These are phyloP conservation scores for Yamadazyma trypodendri DNA, from an alignment of 1,139 yeast genomes.

Conservation along the genomic window DNA sequence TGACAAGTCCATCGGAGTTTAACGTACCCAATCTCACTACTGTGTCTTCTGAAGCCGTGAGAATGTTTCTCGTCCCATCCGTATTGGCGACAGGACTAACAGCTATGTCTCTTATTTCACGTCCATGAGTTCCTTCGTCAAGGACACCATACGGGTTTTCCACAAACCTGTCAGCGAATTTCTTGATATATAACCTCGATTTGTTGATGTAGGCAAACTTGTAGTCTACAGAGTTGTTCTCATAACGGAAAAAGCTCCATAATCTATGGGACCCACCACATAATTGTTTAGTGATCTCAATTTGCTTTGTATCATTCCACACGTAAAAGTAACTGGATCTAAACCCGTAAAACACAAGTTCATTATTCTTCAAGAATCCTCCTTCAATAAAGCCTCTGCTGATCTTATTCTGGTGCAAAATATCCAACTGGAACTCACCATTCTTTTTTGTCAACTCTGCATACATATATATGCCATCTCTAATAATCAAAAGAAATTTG, in stretches of 20 bases:
- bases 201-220: conserved; percentile 59
- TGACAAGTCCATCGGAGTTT: conserved; percentile 37
- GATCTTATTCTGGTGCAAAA: conserved; percentile 60
- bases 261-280: conserved; percentile 93
- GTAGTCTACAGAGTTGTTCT: conserved; percentile 12
- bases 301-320: conserved; percentile 79
- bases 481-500: conserved; percentile 47
- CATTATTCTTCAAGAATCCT: conserved; percentile 50
- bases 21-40: conserved; percentile 60
- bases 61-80: conserved; percentile 37
- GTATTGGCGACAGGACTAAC: conserved; percentile 28
- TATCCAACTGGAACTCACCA: conserved; percentile 19
- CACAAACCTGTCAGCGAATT: conserved; percentile 21
- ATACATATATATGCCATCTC: conserved; percentile 61
- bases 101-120: conserved; percentile 76
- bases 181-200: conserved; percentile 35
- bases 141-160: conserved; percentile 27
- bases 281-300: conserved; percentile 64
- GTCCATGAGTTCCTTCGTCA: conserved; percentile 76
- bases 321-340: conserved; percentile 74
- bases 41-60: conserved; percentile 90
- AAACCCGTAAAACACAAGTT: conserved; percentile 74
- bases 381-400: conserved; percentile 84
- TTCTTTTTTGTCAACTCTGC: conserved; percentile 20
- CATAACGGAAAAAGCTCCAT: conserved; percentile 54